A percentile compares a stretch with the other conserved stretches of the same genome.
Conservation (phyloP, 2,329 filamentous ascomycete species). For the Trichoderma hamatum region DNA sequence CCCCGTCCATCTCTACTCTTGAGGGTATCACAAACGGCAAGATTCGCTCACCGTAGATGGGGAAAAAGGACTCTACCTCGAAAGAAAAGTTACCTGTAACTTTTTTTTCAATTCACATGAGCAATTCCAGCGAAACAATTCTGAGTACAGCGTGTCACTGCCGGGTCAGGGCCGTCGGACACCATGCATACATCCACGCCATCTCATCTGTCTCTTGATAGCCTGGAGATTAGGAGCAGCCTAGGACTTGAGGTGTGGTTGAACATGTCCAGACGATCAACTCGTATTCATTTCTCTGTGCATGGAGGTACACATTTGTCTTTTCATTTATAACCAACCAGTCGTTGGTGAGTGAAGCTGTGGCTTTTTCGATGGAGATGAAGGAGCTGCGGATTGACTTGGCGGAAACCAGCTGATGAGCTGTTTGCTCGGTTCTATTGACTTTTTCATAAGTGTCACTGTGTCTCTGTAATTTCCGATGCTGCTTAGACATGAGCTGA, state of each 20-base stretch:
- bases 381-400: background rate
- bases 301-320: conserved; percentile 1
- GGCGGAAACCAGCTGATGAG: background rate
- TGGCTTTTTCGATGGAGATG: background rate
- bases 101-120: background rate
- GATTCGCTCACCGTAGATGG: background rate
- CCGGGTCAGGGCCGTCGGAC: conserved; percentile 20
- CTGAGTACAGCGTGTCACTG: background rate
- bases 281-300: conserved; percentile 22
- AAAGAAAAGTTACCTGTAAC: background rate
- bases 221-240: background rate
- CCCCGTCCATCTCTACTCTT: background rate
- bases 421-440: background rate
- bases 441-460: background rate
- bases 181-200: background rate
- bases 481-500: background rate
- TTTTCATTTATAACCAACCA: conserved; percentile 1
- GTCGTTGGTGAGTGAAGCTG: background rate
- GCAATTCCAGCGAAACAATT: background rate
- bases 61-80: background rate
- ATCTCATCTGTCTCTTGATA: background rate
- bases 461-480: background rate
- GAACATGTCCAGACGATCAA: conserved; percentile 16
- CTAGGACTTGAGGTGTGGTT: conserved; percentile 3
- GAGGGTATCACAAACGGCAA: conserved; percentile 13